These are phyloP conservation scores for Thielaviopsis musarum DNA, from an alignment of 2,329 filamentous ascomycete species.

Conservation along the genomic window DNA sequence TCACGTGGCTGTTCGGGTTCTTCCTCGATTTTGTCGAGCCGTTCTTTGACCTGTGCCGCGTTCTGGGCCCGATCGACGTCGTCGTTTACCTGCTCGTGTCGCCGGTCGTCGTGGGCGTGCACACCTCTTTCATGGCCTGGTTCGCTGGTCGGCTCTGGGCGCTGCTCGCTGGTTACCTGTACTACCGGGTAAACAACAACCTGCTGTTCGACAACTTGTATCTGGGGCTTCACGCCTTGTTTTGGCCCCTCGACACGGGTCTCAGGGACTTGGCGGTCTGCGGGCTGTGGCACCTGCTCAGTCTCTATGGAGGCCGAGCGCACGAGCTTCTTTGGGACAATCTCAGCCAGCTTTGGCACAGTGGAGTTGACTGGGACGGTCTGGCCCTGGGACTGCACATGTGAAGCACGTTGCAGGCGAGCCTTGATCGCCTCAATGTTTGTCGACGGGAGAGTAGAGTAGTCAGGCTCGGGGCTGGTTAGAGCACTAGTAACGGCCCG, in stretches of 20 bases:
- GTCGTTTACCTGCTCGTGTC: slow-evolving; percentile 3
- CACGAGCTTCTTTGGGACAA: neutral
- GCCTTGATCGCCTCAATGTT: neutral
- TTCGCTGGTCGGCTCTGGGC: neutral
- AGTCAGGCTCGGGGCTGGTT: neutral
- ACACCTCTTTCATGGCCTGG: neutral
- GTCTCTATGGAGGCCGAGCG: neutral
- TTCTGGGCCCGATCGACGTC: slow-evolving; percentile 5
- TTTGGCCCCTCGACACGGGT: neutral
- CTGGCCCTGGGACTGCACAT: neutral
- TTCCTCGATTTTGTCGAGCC: slow-evolving; percentile 10
- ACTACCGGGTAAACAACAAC: neutral
- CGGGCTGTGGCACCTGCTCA: neutral
- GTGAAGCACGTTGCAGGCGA: neutral
- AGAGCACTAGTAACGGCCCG: neutral
- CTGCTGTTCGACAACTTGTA: neutral
- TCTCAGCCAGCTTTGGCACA: neutral
- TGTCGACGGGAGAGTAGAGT: neutral
- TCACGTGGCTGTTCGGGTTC: slow-evolving; percentile 4
- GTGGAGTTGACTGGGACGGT: neutral
- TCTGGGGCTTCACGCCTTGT: neutral
- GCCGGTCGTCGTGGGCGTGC: neutral
- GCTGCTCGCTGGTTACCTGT: neutral
- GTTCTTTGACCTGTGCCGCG: slow-evolving; percentile 2
- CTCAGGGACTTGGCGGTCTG: neutral